phyloP scores from a whole-genome alignment of 2,329 filamentous ascomycete genomes.

The Ceratocystis huliohia region DNA sequence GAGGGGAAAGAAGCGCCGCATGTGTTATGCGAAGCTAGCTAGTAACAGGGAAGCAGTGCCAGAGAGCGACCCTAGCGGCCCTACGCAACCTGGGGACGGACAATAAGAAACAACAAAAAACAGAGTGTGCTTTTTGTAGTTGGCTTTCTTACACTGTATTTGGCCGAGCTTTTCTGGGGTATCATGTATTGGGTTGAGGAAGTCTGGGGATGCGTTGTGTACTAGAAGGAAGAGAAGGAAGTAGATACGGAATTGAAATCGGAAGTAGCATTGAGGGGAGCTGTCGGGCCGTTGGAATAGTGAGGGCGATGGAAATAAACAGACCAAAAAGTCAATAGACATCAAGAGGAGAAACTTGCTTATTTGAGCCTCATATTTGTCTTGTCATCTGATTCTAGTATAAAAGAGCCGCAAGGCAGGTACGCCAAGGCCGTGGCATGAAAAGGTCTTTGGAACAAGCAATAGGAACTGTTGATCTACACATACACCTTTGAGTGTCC shows the following conservation, averaged over 20 bases:
- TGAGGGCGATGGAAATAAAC: neutral
- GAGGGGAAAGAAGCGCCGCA: neutral
- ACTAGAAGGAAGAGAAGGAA: neutral
- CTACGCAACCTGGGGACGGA: neutral
- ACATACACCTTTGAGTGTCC: neutral
- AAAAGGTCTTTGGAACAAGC: neutral
- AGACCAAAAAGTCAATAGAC: neutral
- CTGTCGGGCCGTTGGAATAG: neutral
- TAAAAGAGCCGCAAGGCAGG: neutral
- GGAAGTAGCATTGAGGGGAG: neutral
- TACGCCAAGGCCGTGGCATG: neutral
- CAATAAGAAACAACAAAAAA: neutral
- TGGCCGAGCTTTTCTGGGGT: slow-evolving; percentile 5
- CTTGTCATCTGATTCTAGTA: neutral
- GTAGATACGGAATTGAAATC: too few species aligned
- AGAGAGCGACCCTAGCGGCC: neutral
- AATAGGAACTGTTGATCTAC: too few species aligned
- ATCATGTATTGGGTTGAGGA: neutral
- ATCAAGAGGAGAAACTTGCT: neutral
- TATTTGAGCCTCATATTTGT: too few species aligned
- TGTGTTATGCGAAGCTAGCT: neutral
- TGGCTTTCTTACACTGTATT: neutral
- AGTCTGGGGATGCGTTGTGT: neutral
- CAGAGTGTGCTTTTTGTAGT: neutral
- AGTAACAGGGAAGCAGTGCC: neutral